Percentiles rank a stretch among this genome's conserved stretches.
phyloP scores from a whole-genome alignment of 1,284 basidiomycete genomes.

The Coniophora puteana region DNA sequence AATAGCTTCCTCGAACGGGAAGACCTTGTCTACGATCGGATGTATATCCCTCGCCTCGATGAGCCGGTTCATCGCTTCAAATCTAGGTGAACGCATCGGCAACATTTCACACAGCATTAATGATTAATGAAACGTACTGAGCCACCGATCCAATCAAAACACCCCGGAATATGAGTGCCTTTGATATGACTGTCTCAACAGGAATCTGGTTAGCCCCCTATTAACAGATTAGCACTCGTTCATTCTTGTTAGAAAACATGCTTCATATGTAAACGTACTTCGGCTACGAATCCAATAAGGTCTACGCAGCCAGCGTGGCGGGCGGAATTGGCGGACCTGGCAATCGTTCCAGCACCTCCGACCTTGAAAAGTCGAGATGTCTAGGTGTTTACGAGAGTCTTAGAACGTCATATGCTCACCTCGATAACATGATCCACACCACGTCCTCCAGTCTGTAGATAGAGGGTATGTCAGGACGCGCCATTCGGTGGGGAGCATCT shows the following conservation, averaged over 20 bases:
- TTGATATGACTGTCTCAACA: constrained; percentile 26
- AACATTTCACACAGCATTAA: neutral
- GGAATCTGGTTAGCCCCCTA: constrained; percentile 23
- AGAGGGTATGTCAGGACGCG: neutral
- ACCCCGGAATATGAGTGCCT: constrained; percentile 23
- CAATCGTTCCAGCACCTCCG: constrained; percentile 45
- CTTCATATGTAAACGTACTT: constrained; percentile 16
- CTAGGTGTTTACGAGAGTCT: no score
- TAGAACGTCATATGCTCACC: constrained; percentile 27
- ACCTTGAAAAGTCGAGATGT: no score
- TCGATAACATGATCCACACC: constrained; percentile 59
- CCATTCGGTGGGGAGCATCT: neutral
- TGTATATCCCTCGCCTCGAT: constrained; percentile 34
- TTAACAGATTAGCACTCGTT: neutral
- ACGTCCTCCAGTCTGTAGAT: constrained; percentile 32
- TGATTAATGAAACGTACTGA: constrained; percentile 13
- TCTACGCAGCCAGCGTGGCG: constrained; percentile 40
- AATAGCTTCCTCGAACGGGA: constrained; percentile 38
- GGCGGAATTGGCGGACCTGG: constrained; percentile 37
- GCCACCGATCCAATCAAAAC: constrained; percentile 32
- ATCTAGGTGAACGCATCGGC: constrained; percentile 18
- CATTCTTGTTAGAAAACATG: constrained; percentile 5
- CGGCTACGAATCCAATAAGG: constrained; percentile 42
- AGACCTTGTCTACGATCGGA: constrained; percentile 45
- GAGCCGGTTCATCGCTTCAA: constrained; percentile 39